Conservation (phyloP, 495 filamentous ascomycete species). For the Aspergillus carlsbadensis region DNA sequence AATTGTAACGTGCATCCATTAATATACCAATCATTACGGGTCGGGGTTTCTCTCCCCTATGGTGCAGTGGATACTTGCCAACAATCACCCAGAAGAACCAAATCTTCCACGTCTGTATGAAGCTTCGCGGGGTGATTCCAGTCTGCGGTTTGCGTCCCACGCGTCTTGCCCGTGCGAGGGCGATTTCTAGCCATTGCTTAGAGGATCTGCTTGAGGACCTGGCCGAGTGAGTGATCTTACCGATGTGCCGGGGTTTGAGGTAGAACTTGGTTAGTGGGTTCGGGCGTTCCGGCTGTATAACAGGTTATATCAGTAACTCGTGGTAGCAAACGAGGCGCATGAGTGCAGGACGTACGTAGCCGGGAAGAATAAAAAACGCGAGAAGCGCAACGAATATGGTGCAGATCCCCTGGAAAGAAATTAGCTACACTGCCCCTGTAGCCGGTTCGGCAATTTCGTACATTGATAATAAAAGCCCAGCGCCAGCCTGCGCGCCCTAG, state of each 20-base stretch:
- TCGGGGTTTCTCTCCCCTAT: too few species aligned
- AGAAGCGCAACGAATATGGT: slow-evolving; percentile 18
- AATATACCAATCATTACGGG: too few species aligned
- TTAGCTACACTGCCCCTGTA: not conserved
- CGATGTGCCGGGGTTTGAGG: too few species aligned
- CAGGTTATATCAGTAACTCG: not conserved
- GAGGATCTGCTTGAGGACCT: not conserved
- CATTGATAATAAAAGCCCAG: slow-evolving; percentile 26
- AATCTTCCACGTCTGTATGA: slow-evolving; percentile 14
- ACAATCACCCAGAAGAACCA: slow-evolving; percentile 19
- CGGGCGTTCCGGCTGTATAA: not conserved
- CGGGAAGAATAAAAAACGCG: slow-evolving; percentile 16
- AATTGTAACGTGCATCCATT: too few species aligned
- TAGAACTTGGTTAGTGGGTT: not conserved
- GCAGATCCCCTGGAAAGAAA: slow-evolving; percentile 13
- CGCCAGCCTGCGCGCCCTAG: slow-evolving; percentile 22
- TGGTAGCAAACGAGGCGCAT: too few species aligned
- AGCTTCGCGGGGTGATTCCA: slow-evolving; percentile 14
- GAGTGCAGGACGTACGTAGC: slow-evolving; percentile 9
- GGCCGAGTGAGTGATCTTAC: too few species aligned
- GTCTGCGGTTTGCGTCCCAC: slow-evolving; percentile 14
- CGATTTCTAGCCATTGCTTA: slow-evolving; percentile 9
- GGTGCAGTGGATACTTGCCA: not conserved
- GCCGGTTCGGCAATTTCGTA: not conserved
- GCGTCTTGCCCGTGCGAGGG: slow-evolving; percentile 9